Evolutionary conservation across 1,284 basidiomycete species (phyloP).

Genomic region (Ganoderma leucocontextum): DNA sequence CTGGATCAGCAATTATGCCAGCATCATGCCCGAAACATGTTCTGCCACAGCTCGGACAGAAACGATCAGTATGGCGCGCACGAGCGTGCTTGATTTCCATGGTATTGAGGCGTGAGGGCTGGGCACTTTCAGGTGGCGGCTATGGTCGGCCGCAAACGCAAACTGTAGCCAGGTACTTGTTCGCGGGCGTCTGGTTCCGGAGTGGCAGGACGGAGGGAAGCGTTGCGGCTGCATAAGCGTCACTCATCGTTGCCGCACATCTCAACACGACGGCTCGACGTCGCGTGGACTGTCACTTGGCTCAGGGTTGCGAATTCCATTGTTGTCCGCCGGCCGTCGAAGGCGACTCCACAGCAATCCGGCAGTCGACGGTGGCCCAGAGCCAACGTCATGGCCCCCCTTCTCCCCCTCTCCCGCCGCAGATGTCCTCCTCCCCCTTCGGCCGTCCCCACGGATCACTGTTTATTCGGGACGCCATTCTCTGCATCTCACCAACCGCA

Average conservation of each 20-base stretch:
- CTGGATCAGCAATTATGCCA: constrained; percentile 6
- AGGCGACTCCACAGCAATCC: constrained; percentile 5
- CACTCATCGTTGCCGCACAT: not conserved
- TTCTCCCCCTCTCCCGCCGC: not conserved
- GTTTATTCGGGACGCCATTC: not conserved
- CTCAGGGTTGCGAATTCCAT: constrained; percentile 8
- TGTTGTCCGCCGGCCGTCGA: not conserved
- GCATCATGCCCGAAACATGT: constrained; percentile 3
- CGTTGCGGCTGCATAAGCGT: not conserved
- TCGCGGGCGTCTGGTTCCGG: not conserved
- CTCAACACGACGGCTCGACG: not conserved
- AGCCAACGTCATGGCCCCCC: constrained; percentile 4
- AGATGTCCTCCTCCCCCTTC: not conserved
- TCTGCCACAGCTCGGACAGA: constrained; percentile 2
- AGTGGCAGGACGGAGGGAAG: constrained; percentile 6
- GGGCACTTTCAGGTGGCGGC: not conserved
- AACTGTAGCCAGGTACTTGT: not conserved
- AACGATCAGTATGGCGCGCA: constrained; percentile 1
- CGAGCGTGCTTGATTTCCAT: constrained; percentile 5
- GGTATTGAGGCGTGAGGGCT: not conserved
- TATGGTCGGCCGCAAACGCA: not conserved
- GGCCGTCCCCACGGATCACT: constrained; percentile 6
- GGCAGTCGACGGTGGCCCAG: constrained; percentile 2
- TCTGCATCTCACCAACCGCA: not conserved
- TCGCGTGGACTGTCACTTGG: not conserved